A percentile compares a stretch with the other conserved stretches of the same genome.
phyloP scores from a whole-genome alignment of 2,329 filamentous ascomycete species.

The Aureobasidium vineae region DNA sequence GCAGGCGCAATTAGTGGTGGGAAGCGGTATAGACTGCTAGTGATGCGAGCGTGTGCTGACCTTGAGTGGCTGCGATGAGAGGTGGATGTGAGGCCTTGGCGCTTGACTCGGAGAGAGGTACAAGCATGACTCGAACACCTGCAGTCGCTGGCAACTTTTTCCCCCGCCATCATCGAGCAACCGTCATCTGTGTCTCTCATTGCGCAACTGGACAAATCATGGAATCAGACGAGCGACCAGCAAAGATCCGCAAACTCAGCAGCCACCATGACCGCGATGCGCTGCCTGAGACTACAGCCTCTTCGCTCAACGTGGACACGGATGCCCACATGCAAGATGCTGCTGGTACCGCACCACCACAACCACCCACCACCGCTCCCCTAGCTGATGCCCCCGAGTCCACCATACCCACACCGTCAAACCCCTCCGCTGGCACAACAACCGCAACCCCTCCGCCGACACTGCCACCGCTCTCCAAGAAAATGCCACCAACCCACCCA shows the following conservation, averaged over 20 bases:
- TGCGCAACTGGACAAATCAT: slow-evolving; percentile 38
- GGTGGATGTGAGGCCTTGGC: slow-evolving; percentile 2
- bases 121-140: background rate
- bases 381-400: slow-evolving; percentile 16
- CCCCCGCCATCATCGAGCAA: background rate
- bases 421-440: slow-evolving; percentile 24
- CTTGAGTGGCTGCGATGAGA: slow-evolving; percentile 7
- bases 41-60: background rate
- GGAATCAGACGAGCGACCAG: slow-evolving; percentile 56
- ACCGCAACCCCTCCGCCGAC: background rate
- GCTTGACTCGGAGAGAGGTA: background rate
- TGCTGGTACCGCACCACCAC: slow-evolving; percentile 11
- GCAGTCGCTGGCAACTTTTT: background rate
- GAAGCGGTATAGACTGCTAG: background rate
- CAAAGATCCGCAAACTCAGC: slow-evolving; percentile 55
- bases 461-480: background rate
- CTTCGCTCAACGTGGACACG: background rate
- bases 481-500: background rate
- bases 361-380: background rate
- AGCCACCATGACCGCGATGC: slow-evolving; percentile 37
- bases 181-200: background rate
- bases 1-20: background rate
- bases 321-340: background rate
- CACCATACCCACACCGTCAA: background rate
- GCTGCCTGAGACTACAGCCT: background rate